Base-by-base conservation (phyloP, 306 rosid species). In the Quercus rubra region DNA sequence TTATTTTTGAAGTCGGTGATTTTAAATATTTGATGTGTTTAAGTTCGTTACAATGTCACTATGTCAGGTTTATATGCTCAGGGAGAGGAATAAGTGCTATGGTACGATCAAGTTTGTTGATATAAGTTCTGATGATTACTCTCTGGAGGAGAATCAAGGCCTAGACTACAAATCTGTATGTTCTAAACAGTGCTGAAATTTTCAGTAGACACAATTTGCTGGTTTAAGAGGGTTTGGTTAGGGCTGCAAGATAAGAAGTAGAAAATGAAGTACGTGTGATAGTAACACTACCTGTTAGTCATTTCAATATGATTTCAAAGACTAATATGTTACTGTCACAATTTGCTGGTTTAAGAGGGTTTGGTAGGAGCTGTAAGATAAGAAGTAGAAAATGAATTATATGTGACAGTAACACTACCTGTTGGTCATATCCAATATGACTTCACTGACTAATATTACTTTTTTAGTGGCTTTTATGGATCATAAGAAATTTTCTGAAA, bases 61-160 rank as follows among this genome's bases (percentile, higher is more conserved):
- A 38, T 55, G 67, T 80, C 80, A 95, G 94, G 99, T 95, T 31
- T 75, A 91, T 64, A 93, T 95, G 96, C 91, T 95, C 5, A 85
- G 88, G 79, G 96, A 95, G 91, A 95, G 94, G 87, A 95, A 93
- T 64, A 74, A 78, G 88, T 68, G 23, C 35, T 91, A 91, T 54
- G 86, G 91, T 14, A 89, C 96, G 0, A 95, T 95, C 89, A 91
- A 87, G 80, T 95, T 95, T 91, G 91, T 93, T 68, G 97, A 95
- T 72, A 91, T 95, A 75, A 72, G 98, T 74, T 95, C 93, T 17
- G 91, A 84, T 79, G 87, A 88, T 70, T 95, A 95, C 82, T 86
- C 94, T n/a, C 92, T 93, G 0, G 80, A 88, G 59, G 89, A 88
- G 54, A 89, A 95, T 89, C 89, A 86, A 67, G 88, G 86, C 77